Conservation (phyloP, 257 asterid genomes). For the Solanum chiquidenum region DNA sequence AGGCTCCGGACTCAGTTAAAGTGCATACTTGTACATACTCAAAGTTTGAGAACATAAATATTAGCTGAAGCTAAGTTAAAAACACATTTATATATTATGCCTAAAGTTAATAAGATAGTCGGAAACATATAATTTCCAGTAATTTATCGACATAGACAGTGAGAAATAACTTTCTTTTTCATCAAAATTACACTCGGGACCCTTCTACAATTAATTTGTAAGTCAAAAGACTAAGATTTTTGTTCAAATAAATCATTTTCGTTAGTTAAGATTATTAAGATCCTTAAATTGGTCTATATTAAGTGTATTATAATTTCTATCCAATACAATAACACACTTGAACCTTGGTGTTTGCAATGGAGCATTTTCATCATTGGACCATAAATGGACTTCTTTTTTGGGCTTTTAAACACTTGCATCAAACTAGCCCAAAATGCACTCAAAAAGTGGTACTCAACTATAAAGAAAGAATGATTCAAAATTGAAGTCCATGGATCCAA, state of each 20-base stretch:
- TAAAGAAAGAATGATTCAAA: not conserved
- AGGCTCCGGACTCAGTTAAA: too few species aligned
- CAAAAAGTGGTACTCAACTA: not conserved
- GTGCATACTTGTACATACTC: too few species aligned
- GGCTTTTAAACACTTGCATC: not conserved
- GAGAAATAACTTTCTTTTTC: not conserved
- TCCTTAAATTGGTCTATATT: not conserved
- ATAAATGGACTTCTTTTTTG: not conserved
- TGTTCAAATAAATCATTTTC: not conserved
- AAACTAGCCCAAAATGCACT: not conserved
- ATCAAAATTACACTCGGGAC: not conserved
- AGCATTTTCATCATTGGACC: not conserved
- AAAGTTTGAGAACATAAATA: not conserved
- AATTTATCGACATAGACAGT: not conserved
- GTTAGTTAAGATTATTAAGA: not conserved
- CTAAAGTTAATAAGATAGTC: not conserved
- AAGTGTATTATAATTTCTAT: not conserved
- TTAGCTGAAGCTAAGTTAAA: not conserved
- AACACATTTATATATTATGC: not conserved
- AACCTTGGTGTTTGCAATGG: not conserved
- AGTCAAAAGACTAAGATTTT: not conserved
- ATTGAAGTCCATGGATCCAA: not conserved
- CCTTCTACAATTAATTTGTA: not conserved
- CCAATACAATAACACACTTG: not conserved
- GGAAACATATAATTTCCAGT: fast-evolving